Evolutionary conservation across 2,329 filamentous ascomycete species (phyloP).

Genomic region (Aspergillus novofumigatus): DNA sequence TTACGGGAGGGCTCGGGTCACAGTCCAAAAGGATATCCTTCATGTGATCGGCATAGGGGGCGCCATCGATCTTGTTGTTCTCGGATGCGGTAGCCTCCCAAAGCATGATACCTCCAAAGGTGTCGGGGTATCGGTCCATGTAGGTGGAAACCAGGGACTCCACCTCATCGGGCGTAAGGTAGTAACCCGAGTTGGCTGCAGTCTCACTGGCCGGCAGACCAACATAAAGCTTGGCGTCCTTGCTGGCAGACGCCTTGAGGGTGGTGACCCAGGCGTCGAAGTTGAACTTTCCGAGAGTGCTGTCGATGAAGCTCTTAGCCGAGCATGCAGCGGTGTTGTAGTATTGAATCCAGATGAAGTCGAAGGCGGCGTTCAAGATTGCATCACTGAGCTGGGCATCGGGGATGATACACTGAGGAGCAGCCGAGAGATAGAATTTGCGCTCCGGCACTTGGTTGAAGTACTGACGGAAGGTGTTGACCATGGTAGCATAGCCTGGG

Average conservation of each 20-base stretch:
- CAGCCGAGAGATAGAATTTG: constrained; percentile 50
- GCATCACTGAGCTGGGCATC: constrained; percentile 46
- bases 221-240: constrained; percentile 50
- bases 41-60: constrained; percentile 46
- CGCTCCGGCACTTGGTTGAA: constrained; percentile 32
- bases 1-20: constrained; percentile 22
- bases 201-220: constrained; percentile 43
- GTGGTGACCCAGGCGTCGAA: constrained; percentile 45
- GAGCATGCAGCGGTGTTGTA: constrained; percentile 53
- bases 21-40: constrained; percentile 40
- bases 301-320: constrained; percentile 40
- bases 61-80: constrained; percentile 43
- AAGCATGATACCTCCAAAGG: constrained; percentile 58
- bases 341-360: constrained; percentile 54
- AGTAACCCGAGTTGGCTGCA: constrained; percentile 35
- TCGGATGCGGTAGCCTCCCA: constrained; percentile 53
- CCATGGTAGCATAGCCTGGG: constrained; percentile 46
- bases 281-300: constrained; percentile 38
- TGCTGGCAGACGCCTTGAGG: constrained; percentile 35
- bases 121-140: constrained; percentile 34
- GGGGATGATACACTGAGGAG: constrained; percentile 51
- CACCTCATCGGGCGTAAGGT: constrained; percentile 47
- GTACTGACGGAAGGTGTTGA: constrained; percentile 43
- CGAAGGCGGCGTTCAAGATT: constrained; percentile 44
- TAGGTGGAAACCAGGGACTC: constrained; percentile 43